Conservation (phyloP, 495 filamentous ascomycete species). For the Xylaria castorea region DNA sequence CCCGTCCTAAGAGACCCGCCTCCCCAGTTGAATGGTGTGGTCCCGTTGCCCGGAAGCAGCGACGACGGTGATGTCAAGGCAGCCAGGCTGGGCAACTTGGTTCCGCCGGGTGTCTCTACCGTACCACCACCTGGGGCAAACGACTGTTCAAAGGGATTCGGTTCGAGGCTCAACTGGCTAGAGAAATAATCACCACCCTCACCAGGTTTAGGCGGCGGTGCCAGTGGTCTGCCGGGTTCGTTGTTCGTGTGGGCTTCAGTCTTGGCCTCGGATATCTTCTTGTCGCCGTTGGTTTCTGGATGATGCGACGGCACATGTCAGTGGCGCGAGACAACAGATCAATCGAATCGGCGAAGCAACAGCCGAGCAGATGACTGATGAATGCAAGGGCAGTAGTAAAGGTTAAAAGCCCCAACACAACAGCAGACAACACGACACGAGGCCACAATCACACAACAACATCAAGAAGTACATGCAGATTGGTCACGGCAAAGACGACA, state of each 20-base stretch:
- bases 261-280: constrained; percentile 48
- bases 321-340: constrained; percentile 33
- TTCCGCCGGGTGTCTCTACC: constrained; percentile 85
- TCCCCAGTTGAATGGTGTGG: constrained; percentile 77
- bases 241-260: constrained; percentile 44
- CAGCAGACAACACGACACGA: constrained; percentile 25
- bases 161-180: constrained; percentile 73
- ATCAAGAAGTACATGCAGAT: constrained; percentile 15
- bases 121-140: constrained; percentile 72
- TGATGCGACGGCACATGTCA: constrained; percentile 31
- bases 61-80: constrained; percentile 90
- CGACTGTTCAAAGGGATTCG: constrained; percentile 95
- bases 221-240: constrained; percentile 62
- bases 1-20: constrained; percentile 86
- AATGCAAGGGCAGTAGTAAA: constrained; percentile 6
- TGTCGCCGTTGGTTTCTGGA: constrained; percentile 42
- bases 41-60: constrained; percentile 71
- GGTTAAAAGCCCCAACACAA: background rate
- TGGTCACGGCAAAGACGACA: constrained; percentile 2
- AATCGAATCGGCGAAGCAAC: constrained; percentile 17
- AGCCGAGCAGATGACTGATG: background rate
- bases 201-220: constrained; percentile 79
- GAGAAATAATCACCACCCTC: constrained; percentile 70
- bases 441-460: constrained; percentile 16
- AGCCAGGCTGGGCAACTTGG: constrained; percentile 88